Evolutionary conservation across 2,329 filamentous ascomycete species (phyloP), one percentile per base, ranked within the genome.

Genomic region (Huntiella savannae): DNA sequence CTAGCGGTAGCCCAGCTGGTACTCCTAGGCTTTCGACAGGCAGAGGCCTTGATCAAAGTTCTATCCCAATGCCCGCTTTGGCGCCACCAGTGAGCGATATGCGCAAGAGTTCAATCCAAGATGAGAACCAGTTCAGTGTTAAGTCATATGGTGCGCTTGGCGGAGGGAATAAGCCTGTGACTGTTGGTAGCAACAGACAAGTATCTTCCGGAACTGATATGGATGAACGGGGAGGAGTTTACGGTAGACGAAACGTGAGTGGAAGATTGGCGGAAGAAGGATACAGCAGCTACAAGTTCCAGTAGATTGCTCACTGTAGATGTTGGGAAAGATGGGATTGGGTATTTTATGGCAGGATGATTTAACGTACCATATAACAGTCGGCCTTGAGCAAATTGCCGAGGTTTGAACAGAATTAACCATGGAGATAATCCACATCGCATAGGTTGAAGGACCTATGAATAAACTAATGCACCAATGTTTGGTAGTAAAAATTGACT

Each of bases 201-300:
- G 64, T 76, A 4, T 75, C 71, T 10, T 71, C 70, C 4, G 75
- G 74, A 1, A 74, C 71, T 49, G 75, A 79, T 55, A 71, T 66
- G 47, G 62, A 62, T 22, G 55, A 56, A 28, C 52, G 52, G 50
- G 50, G 56, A 33, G 55, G 60, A 7, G 55, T 55, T 1, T 63
- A 63, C 45, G 63, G 60, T 13, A 63, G 70, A 40, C 63, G 79
- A 40, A 75, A 79, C 50, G 79, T 83, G 2, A 85, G 79, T 56
- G 82, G 81, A 1, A 83, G 81, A 64, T 60, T 77, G 47, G 79
- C 70, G 0, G 81, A 86, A 58, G 82, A 87, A 57, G 37, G 37
- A n/a, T 15, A 33, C 16, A 15, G 37, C 34, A 11, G 42, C 15
- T 45, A 40, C 13, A 17, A 38, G 4, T 32, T 17, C 19, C 40